Base-by-base conservation (phyloP, 257 asterid species). In the Solanum medicagineum region DNA sequence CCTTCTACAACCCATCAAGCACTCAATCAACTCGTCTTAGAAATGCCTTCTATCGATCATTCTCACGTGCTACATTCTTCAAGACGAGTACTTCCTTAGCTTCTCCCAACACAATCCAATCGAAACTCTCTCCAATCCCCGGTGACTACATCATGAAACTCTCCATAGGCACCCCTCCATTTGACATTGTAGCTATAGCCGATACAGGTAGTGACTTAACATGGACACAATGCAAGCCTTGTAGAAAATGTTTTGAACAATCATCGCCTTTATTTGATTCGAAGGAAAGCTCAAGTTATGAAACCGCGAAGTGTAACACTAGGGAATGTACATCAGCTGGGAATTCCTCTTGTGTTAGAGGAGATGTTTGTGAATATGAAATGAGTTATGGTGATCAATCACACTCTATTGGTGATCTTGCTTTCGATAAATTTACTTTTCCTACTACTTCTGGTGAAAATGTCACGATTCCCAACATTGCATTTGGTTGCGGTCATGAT, bases 191-290 rank as follows among this genome's bases (percentile, higher is more conserved):
- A 9, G 91, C 86, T 55, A 80, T 91, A 3, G 89, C 87, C 1
- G 93, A 91, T 11, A 92, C 92, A 0, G 95, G 94, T 24, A 92
- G 93, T 16, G 89, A 87, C 80, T 2, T 87, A 4, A 54, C 88
- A 4, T 83, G 32, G 32, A 59, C 66, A 59, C 10, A 20, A 20
- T 59, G 7, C 7, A 20, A 59, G 14, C 3, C 32, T 29, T 59
- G n/a, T 59, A 59, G n/a, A 45, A 59, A 59, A 29, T 29, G 32
- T 29, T 60, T n/a, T 0, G 0, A 60, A n/a, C 68, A 60, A 60
- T 60, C 15, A 0, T n/a, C 0, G 0, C 68, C 68, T n/a, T 7
- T 60, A 10, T 60, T 60, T 10, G 0, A 60, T n/a, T 10, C 32
- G 1, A 60, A 60, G 3, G n/a, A 60, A 9, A 60, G 32, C 68